Percentiles rank a stretch among this genome's conserved stretches.
Evolutionary conservation across 768 basidiomycete genomes (phyloP).

Genomic region (Amanita inopinata): DNA sequence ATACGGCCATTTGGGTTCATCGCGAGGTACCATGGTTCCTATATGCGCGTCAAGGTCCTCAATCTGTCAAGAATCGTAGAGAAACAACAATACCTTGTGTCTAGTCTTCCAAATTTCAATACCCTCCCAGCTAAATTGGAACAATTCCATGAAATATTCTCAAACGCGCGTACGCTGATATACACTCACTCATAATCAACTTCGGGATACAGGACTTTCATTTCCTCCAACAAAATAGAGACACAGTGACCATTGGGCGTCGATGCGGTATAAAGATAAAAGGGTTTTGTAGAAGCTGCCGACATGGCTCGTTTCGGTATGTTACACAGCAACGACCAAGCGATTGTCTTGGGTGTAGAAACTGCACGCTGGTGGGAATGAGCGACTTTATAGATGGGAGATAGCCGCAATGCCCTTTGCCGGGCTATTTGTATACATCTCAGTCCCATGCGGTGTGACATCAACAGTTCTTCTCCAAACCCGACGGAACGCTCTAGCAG

Average conservation of each 20-base stretch:
- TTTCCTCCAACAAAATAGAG: constrained; percentile 43
- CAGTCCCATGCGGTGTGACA: too few relatives aligned
- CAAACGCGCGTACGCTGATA: neutral
- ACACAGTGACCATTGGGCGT: constrained; percentile 43
- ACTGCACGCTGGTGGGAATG: neutral
- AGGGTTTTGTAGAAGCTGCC: constrained; percentile 15
- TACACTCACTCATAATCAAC: constrained; percentile 15
- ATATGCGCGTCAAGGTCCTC: constrained; percentile 5
- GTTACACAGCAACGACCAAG: neutral
- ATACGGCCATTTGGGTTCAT: constrained; percentile 70
- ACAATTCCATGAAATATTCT: too few relatives aligned
- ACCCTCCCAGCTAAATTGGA: neutral
- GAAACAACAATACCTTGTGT: neutral
- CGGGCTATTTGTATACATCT: too few relatives aligned
- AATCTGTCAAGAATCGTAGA: constrained; percentile 47
- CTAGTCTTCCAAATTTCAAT: neutral
- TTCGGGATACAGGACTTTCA: constrained; percentile 36
- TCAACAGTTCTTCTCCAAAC: too few relatives aligned
- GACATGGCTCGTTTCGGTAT: neutral
- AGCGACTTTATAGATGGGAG: too few relatives aligned
- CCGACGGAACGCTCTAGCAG: too few relatives aligned
- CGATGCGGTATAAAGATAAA: constrained; percentile 28
- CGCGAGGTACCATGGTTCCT: constrained; percentile 66
- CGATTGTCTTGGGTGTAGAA: neutral
- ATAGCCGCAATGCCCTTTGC: too few relatives aligned